phyloP scores from a whole-genome alignment of 257 asterid genomes.

The Solanum medicagineum region DNA sequence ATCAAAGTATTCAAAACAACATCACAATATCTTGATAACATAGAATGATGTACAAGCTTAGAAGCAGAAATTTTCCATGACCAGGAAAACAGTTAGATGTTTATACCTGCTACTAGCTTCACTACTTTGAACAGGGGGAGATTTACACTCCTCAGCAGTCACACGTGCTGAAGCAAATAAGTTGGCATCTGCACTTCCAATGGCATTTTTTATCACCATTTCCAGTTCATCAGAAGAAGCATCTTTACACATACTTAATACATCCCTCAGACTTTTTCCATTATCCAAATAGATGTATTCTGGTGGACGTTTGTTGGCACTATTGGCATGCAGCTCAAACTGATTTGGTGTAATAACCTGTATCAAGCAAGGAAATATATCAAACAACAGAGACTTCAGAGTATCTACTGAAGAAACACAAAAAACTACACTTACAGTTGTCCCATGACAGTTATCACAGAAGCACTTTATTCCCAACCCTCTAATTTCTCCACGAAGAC shows the following conservation, averaged over 20 bases:
- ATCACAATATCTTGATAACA: not conserved
- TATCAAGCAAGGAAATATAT: constrained; percentile 7
- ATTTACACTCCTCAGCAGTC: constrained; percentile 22
- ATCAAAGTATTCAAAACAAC: not conserved
- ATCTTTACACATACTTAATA: constrained; percentile 56
- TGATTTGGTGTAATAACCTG: constrained; percentile 73
- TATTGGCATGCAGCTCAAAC: constrained; percentile 73
- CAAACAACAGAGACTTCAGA: not conserved
- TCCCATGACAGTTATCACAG: constrained; percentile 59
- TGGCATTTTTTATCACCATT: constrained; percentile 32
- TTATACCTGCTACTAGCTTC: constrained; percentile 38
- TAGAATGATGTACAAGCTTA: not conserved
- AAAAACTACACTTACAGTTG: constrained; percentile 26
- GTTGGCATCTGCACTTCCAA: constrained; percentile 29
- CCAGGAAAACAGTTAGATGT: not conserved
- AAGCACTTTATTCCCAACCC: constrained; percentile 70
- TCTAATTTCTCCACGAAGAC: constrained; percentile 51
- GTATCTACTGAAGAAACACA: not conserved
- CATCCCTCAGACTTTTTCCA: constrained; percentile 62
- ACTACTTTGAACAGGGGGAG: constrained; percentile 17
- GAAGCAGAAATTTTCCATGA: not conserved
- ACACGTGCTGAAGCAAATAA: constrained; percentile 33
- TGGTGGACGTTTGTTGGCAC: constrained; percentile 70
- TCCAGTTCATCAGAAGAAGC: constrained; percentile 41
- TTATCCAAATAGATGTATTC: constrained; percentile 69